These are phyloP conservation scores for Tanacetum coccineum DNA, from an alignment of 129 eudicot species.

Conservation along the genomic window DNA sequence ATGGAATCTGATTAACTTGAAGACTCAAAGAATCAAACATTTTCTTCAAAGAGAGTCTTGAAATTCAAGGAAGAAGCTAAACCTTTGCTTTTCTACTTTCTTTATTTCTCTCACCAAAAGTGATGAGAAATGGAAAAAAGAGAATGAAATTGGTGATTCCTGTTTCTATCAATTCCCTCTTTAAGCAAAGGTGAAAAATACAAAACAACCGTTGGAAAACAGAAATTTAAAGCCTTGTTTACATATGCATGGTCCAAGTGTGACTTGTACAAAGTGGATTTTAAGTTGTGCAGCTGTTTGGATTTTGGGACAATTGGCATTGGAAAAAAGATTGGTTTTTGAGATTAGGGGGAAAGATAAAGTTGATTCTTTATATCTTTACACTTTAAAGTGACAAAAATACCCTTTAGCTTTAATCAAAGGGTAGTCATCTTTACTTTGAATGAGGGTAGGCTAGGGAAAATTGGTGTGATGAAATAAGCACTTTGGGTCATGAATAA, in stretches of 20 bases:
- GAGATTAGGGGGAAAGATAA: slow-evolving; percentile 47
- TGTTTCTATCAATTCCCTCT: slow-evolving; percentile 33
- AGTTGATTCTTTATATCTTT: slow-evolving; percentile 50
- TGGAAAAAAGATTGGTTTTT: slow-evolving; percentile 16
- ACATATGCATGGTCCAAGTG: background rate
- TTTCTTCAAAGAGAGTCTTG: slow-evolving; percentile 69
- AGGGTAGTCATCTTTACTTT: slow-evolving; percentile 40
- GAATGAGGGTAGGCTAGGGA: slow-evolving; percentile 37
- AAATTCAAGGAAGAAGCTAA: slow-evolving; percentile 78
- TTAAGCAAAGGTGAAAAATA: slow-evolving; percentile 28
- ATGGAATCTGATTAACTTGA: slow-evolving; percentile 69
- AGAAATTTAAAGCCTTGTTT: slow-evolving; percentile 52
- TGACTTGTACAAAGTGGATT: slow-evolving; percentile 9
- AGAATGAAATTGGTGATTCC: slow-evolving; percentile 32
- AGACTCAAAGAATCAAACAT: slow-evolving; percentile 71
- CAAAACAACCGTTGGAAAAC: slow-evolving; percentile 65
- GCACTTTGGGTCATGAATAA: slow-evolving; percentile 57
- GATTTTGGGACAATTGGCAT: slow-evolving; percentile 7
- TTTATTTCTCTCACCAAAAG: slow-evolving; percentile 34
- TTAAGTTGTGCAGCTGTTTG: slow-evolving; percentile 27
- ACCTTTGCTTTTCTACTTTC: slow-evolving; percentile 36
- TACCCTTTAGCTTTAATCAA: slow-evolving; percentile 88
- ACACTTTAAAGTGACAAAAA: slow-evolving; percentile 53
- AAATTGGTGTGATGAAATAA: slow-evolving; percentile 56
- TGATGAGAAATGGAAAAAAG: slow-evolving; percentile 28